Conservation (phyloP, 192 early-diverging fungal species). For the Pilaira anomala region DNA sequence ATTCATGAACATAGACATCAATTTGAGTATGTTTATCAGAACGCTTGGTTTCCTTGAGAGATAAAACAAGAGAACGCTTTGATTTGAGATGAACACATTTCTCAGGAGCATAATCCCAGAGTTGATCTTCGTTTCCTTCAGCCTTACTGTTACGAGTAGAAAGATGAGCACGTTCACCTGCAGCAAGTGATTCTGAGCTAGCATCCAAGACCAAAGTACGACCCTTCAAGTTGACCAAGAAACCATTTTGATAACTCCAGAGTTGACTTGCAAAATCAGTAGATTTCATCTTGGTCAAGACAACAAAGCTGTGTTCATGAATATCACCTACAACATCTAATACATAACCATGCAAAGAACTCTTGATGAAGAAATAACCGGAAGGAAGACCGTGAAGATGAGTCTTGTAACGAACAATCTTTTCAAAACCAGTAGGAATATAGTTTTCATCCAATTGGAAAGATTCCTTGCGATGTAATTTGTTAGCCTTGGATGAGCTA, state of each 20-base stretch:
- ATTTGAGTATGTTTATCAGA: conserved; percentile 9
- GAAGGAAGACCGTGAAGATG: conserved; percentile 19
- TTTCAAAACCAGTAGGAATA: conserved; percentile 31
- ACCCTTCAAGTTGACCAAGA: conserved; percentile 29
- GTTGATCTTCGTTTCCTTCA: conserved; percentile 15
- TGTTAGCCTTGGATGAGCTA: conserved; percentile 3
- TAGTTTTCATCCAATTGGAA: conserved; percentile 20
- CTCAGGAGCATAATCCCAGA: conserved; percentile 23
- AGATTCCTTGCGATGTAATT: conserved; percentile 12
- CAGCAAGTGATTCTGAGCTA: neutral
- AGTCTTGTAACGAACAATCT: conserved; percentile 28
- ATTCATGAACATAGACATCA: conserved; percentile 21
- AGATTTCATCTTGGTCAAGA: conserved; percentile 18
- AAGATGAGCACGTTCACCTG: conserved; percentile 30
- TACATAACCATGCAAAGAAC: conserved; percentile 33
- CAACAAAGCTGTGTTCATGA: conserved; percentile 6
- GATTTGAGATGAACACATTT: conserved; percentile 11
- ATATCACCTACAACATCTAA: conserved; percentile 22
- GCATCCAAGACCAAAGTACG: conserved; percentile 27
- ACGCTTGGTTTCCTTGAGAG: conserved; percentile 19
- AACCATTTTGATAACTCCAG: conserved; percentile 26
- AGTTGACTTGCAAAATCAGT: conserved; percentile 34
- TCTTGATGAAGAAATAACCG: conserved; percentile 37
- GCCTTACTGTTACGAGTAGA: neutral
- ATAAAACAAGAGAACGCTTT: conserved; percentile 15